A percentile compares a stretch with the other conserved stretches of the same genome.
Conservation (phyloP, 352 stramenopile genomes). For the Globisporangium viniferum region DNA sequence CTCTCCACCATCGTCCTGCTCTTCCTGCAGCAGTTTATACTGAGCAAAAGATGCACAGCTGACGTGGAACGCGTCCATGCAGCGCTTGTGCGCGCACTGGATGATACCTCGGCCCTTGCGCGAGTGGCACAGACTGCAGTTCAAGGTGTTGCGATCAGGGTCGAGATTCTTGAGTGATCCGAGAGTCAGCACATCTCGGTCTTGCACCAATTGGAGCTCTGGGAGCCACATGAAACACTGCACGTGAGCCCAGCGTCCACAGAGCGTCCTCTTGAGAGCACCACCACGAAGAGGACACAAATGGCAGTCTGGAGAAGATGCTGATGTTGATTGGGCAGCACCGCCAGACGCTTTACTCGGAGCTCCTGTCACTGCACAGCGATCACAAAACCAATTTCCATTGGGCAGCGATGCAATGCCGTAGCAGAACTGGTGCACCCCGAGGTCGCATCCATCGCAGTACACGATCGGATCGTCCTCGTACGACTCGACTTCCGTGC, state of each 20-base stretch:
- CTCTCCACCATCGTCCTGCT: constrained; percentile 28
- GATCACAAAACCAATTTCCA: constrained; percentile 86
- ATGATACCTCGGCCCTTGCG: constrained; percentile 56
- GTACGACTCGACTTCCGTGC: constrained; percentile 72
- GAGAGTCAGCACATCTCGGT: constrained; percentile 33
- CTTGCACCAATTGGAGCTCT: constrained; percentile 53
- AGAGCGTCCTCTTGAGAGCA: constrained; percentile 59
- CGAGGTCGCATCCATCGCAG: constrained; percentile 85
- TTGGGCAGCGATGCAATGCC: constrained; percentile 59
- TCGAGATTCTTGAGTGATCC: constrained; percentile 50
- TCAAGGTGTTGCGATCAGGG: constrained; percentile 51
- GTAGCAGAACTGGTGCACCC: constrained; percentile 90
- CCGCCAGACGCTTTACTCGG: background rate
- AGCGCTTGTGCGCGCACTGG: constrained; percentile 74
- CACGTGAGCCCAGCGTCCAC: constrained; percentile 74
- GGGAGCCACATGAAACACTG: constrained; percentile 88
- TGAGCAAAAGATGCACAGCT: constrained; percentile 63
- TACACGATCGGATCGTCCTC: constrained; percentile 90
- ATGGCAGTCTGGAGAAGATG: constrained; percentile 29
- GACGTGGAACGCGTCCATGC: constrained; percentile 75
- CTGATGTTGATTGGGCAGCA: background rate
- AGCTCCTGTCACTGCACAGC: constrained; percentile 22
- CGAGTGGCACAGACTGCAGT: constrained; percentile 75
- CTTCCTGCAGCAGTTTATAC: constrained; percentile 60
- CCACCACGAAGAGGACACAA: constrained; percentile 66